Conservation (phyloP, 2,329 filamentous ascomycete species). For the Drechslerella coelobrocha region DNA sequence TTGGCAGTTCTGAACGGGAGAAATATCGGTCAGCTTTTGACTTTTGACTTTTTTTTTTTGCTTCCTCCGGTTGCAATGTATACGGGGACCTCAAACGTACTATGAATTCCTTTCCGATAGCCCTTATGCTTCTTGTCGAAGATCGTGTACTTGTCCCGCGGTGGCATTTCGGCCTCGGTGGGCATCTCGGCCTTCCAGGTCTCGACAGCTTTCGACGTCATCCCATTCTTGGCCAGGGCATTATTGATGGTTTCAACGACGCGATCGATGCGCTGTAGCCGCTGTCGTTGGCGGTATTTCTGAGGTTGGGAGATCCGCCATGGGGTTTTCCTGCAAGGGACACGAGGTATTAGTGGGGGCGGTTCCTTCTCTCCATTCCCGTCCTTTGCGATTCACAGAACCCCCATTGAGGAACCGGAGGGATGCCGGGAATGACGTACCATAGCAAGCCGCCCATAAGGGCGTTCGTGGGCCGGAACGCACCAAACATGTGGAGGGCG, state of each 20-base stretch:
- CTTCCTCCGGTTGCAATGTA: constrained; percentile 9
- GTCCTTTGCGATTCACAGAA: no score
- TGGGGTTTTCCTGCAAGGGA: constrained; percentile 77
- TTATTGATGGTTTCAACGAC: constrained; percentile 83
- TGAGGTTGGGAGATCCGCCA: constrained; percentile 93
- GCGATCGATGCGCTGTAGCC: constrained; percentile 81
- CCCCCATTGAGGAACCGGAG: constrained; percentile 11
- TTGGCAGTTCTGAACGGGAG: constrained; percentile 70
- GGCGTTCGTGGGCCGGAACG: constrained; percentile 78
- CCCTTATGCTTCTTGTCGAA: constrained; percentile 95
- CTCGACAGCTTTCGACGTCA: constrained; percentile 77
- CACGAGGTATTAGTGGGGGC: constrained; percentile 37
- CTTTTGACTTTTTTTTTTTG: constrained; percentile 40
- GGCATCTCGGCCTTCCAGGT: constrained; percentile 97
- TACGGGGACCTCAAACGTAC: constrained; percentile 66
- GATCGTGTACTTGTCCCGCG: constrained; percentile 96
- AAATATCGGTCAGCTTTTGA: constrained; percentile 8
- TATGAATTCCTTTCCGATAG: constrained; percentile 97
- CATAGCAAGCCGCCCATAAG: constrained; percentile 83
- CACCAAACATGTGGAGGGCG: constrained; percentile 73
- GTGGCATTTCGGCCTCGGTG: constrained; percentile 90
- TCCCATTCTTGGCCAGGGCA: constrained; percentile 75
- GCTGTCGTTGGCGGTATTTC: constrained; percentile 83
- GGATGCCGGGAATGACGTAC: constrained; percentile 60
- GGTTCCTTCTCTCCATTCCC: no score